These are phyloP conservation scores for Ophiostoma fasciatum DNA, from an alignment of 2,329 filamentous ascomycete species.

Conservation along the genomic window DNA sequence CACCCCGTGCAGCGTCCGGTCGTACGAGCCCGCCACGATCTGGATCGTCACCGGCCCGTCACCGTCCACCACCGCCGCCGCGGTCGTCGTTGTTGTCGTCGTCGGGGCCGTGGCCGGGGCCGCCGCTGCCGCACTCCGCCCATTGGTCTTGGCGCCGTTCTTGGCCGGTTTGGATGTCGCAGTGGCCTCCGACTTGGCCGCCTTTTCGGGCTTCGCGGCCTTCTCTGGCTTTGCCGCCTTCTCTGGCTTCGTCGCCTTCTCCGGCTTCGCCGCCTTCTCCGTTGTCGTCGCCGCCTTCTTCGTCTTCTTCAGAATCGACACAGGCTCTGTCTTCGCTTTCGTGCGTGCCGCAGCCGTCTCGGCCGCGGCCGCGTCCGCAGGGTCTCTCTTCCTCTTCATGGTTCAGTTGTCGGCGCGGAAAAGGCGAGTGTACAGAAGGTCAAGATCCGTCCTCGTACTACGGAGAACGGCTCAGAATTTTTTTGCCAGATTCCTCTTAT, in stretches of 20 bases:
- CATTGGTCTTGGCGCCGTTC: neutral
- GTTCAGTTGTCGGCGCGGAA: too few relatives aligned
- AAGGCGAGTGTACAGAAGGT: too few relatives aligned
- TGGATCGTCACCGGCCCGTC: slow-evolving; percentile 49
- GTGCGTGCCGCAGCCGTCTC: slow-evolving; percentile 2
- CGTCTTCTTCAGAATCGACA: neutral
- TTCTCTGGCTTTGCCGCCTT: too few relatives aligned
- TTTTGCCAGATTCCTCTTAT: too few relatives aligned
- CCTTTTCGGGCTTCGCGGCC: neutral
- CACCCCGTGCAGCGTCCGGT: slow-evolving; percentile 80
- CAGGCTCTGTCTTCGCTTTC: slow-evolving; percentile 1
- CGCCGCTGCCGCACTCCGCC: neutral
- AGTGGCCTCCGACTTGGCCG: too few relatives aligned
- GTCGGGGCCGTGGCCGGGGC: neutral
- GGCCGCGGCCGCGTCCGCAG: slow-evolving; percentile 1
- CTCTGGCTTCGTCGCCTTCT: too few relatives aligned
- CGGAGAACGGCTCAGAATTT: too few relatives aligned
- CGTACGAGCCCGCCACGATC: slow-evolving; percentile 86
- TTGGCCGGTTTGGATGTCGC: too few relatives aligned
- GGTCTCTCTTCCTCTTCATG: slow-evolving; percentile 11
- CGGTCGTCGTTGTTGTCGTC: neutral
- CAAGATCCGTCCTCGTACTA: too few relatives aligned
- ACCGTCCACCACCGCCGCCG: too few relatives aligned
- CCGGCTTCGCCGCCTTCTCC: too few relatives aligned
- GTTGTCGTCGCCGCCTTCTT: too few relatives aligned